Percentiles rank a stretch among this genome's conserved stretches.
These are phyloP conservation scores for Apiotrichum sp. DNA, from an alignment of 1,284 basidiomycete species.

Conservation along the genomic window DNA sequence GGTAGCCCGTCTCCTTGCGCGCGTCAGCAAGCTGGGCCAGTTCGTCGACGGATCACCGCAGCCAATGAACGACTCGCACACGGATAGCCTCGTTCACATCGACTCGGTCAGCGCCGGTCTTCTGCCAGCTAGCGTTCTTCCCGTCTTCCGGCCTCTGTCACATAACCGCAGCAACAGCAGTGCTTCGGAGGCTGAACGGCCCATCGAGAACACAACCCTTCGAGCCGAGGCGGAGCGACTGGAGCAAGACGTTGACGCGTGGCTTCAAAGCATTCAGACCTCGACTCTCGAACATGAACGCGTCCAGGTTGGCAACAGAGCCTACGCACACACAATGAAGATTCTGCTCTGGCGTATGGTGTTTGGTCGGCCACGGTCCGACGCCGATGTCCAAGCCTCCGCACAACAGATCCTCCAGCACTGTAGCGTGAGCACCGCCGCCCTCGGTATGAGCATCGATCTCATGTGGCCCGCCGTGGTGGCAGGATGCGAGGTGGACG, in stretches of 20 bases:
- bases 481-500: slow-evolving; percentile 49
- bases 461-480: slow-evolving; percentile 52
- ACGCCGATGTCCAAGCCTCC: slow-evolving; percentile 46
- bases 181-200: no score
- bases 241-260: slow-evolving; percentile 42
- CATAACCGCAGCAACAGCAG: no score
- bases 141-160: no score
- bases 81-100: no score
- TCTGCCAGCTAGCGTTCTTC: no score
- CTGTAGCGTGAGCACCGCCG: slow-evolving; percentile 39
- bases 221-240: slow-evolving; percentile 33
- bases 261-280: slow-evolving; percentile 34
- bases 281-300: slow-evolving; percentile 41
- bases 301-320: slow-evolving; percentile 46
- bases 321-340: slow-evolving; percentile 49
- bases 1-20: slow-evolving; percentile 31
- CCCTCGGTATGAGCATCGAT: slow-evolving; percentile 45
- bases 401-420: slow-evolving; percentile 40
- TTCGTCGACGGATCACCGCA: no score
- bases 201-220: neutral
- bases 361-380: slow-evolving; percentile 46
- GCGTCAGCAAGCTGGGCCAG: slow-evolving; percentile 15
- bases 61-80: slow-evolving; percentile 20
- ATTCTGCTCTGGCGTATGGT: slow-evolving; percentile 51
- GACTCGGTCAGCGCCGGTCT: no score